Base-by-base conservation (phyloP, 257 asterid species). In the Cordia subcordata region DNA sequence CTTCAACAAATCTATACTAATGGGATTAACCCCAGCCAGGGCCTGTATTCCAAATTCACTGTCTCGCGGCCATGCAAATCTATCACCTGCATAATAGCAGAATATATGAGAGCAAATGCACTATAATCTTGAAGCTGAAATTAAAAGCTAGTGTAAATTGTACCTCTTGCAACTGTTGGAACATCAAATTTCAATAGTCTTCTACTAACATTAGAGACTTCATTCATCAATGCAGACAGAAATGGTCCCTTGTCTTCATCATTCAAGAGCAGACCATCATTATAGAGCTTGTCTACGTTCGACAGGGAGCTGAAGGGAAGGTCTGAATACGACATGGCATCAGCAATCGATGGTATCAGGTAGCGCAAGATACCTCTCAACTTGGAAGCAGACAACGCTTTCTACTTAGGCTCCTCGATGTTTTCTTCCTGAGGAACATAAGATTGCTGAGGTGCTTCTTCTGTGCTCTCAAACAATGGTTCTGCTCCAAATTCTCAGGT, bases 341-440 rank as follows among this genome's bases (percentile, higher is more conserved):
- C 53, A 12, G 78, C 71, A 58, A 90, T 84, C 72, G 85, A 60
- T 1, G 97, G 97, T 72, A 90, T 82, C 61, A 90, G 68, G 75
- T 87, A 86, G 79, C 87, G 97, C 64, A 90, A 66, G 64, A 81
- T 27, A 51, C 90, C 94, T 78, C 87, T 90, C 80, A 90, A 62
- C 66, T 82, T 82, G 62, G 96, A 96, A 37, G 88, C 81, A 18
- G 97, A 75, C 63, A 90, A 90, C 0, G 96, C 78, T 14, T 51
- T 78, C 68, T 86, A 88, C 72, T 90, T 90, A 52, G 79, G 69
- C 81, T 90, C 97, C 75, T 86, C 97, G 58, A 90, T 86, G 6
- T 93, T 74, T 64, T 90, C 97, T 53, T 90, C 97, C n/a, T 96
- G 74, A 10, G 97, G 97, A 54, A 90, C 97, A 53, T 90, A 90